Evolutionary conservation across 2,329 filamentous ascomycete species (phyloP).

Genomic region (Purpureocillium lavendulum): DNA sequence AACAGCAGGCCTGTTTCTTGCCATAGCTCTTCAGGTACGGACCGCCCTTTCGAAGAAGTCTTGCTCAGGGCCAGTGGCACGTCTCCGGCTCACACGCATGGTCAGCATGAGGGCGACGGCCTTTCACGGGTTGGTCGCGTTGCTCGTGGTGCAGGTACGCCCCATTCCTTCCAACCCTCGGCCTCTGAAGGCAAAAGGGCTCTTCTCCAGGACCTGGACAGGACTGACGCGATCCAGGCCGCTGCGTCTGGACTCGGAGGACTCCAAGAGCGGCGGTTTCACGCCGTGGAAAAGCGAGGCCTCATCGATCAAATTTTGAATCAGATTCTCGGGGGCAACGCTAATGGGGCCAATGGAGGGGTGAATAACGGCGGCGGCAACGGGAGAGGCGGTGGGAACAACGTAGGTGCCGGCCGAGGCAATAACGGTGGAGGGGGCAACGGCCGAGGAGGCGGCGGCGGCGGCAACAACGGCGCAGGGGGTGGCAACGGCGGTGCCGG

Average conservation of each 20-base stretch:
- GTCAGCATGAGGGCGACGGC: constrained; percentile 11
- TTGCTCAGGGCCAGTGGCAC: no score
- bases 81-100: neutral
- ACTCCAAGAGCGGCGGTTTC: constrained; percentile 1
- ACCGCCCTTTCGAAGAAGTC: no score
- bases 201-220: no score
- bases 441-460: neutral
- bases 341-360: no score
- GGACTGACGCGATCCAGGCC: constrained; percentile 3
- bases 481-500: neutral
- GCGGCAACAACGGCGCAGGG: neutral
- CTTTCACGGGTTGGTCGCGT: constrained; percentile 10
- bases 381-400: neutral
- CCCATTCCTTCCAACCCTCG: no score
- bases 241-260: constrained; percentile 4
- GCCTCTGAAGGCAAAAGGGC: no score
- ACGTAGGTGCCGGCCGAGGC: no score
- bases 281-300: constrained; percentile 1
- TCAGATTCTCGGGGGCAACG: constrained; percentile 1
- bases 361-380: neutral
- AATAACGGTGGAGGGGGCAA: neutral
- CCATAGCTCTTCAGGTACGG: no score
- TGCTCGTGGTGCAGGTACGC: constrained; percentile 9
- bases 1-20: no score
- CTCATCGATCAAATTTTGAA: constrained; percentile 8